Evolutionary conservation across 176 grass and related monocot genomes (phyloP).

Genomic region (Olyra latifolia): DNA sequence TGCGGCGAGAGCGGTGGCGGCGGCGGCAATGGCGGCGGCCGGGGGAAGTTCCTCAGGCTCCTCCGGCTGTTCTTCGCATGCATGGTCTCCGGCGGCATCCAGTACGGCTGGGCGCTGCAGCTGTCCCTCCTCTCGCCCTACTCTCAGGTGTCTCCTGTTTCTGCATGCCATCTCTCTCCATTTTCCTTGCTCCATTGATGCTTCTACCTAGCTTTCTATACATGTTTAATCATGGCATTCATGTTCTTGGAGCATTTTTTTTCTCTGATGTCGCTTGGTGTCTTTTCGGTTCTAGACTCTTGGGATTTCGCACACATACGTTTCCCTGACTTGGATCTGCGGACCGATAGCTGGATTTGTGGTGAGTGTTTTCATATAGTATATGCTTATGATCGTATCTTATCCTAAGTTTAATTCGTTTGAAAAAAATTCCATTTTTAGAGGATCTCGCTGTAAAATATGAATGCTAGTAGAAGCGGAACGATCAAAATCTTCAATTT

Average conservation of each 20-base stretch:
- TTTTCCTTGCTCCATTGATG: not conserved
- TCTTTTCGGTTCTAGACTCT: constrained; percentile 42
- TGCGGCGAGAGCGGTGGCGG: not conserved
- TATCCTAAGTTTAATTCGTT: not conserved
- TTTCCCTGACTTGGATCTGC: constrained; percentile 84
- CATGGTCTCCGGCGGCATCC: constrained; percentile 82
- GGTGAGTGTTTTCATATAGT: constrained; percentile 20
- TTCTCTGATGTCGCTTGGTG: not conserved
- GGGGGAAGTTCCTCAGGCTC: constrained; percentile 3
- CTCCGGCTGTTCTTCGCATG: constrained; percentile 60
- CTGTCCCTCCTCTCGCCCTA: constrained; percentile 67
- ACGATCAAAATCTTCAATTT: too few species aligned
- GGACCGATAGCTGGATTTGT: constrained; percentile 64
- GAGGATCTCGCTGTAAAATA: not conserved
- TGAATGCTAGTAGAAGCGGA: not conserved
- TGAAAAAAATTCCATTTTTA: not conserved
- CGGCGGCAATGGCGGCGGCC: not conserved
- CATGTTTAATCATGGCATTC: not conserved
- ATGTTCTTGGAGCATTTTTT: not conserved
- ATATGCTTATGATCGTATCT: too few species aligned
- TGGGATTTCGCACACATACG: constrained; percentile 61
- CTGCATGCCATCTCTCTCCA: too few species aligned
- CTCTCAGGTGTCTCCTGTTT: constrained; percentile 33
- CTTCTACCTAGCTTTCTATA: not conserved
- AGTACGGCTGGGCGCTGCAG: constrained; percentile 96